Percentiles rank a stretch among this genome's conserved stretches.
Conservation (phyloP, 2,329 filamentous ascomycete genomes). For the Cladosporium sp. region DNA sequence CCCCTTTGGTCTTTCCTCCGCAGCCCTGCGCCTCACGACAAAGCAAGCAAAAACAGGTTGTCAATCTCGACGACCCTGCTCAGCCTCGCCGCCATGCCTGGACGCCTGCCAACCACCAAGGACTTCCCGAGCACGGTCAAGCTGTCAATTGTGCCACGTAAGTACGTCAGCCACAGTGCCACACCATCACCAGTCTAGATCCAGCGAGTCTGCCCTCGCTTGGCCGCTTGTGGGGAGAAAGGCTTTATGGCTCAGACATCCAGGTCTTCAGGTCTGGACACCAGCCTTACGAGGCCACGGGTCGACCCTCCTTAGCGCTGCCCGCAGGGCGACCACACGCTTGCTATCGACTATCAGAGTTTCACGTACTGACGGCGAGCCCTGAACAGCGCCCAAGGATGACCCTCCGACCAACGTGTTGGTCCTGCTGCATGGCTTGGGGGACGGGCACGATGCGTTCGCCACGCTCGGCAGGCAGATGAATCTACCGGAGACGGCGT, state of each 20-base stretch:
- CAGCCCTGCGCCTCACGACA: neutral
- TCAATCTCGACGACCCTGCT: neutral
- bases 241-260: neutral
- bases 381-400: conserved; percentile 40
- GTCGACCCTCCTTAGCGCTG: conserved; percentile 16
- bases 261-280: neutral
- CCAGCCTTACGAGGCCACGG: conserved; percentile 7
- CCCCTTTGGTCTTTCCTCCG: neutral
- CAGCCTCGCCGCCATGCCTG: conserved; percentile 35
- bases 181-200: neutral
- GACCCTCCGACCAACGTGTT: conserved; percentile 72
- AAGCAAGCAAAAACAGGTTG: neutral
- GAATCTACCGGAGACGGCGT: conserved; percentile 73
- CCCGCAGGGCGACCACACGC: neutral
- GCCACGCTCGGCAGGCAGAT: conserved; percentile 67
- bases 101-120: conserved; percentile 43
- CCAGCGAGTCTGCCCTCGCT: neutral
- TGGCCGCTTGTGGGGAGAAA: neutral
- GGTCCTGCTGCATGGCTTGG: conserved; percentile 80
- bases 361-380: neutral
- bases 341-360: neutral
- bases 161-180: conserved; percentile 30
- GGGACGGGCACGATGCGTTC: conserved; percentile 72
- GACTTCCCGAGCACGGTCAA: conserved; percentile 46
- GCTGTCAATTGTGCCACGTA: conserved; percentile 48